Conservation (phyloP, 257 asterid species). For the Buddleja alternifolia region DNA sequence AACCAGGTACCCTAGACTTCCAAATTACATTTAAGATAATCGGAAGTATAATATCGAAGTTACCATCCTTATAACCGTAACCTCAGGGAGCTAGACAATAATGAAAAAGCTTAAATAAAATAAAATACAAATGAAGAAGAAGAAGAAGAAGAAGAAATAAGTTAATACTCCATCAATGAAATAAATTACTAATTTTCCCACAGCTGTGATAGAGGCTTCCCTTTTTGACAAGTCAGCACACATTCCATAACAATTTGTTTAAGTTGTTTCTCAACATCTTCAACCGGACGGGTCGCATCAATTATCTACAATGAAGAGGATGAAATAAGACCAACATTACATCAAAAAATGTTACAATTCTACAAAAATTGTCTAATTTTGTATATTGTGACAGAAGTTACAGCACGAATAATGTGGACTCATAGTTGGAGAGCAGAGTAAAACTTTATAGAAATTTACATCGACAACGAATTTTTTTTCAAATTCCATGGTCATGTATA, state of each 20-base stretch:
- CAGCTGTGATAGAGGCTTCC: conserved; percentile 65
- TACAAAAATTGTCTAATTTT: neutral
- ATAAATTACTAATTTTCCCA: conserved; percentile 49
- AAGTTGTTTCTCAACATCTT: conserved; percentile 69
- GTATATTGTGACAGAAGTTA: neutral
- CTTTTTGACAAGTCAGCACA: conserved; percentile 52
- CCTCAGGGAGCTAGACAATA: no score
- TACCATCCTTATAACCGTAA: no score
- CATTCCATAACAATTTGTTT: conserved; percentile 54
- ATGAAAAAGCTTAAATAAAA: no score
- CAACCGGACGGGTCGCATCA: conserved; percentile 75
- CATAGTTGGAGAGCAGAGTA: neutral
- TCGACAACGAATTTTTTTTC: neutral
- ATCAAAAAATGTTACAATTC: neutral
- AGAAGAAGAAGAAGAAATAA: no score
- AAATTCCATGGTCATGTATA: no score
- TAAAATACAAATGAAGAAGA: no score
- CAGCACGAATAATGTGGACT: neutral
- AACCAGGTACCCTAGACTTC: no score
- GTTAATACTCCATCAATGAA: conserved; percentile 1
- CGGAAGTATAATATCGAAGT: no score
- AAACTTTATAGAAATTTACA: conserved; percentile 1
- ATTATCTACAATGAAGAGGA: conserved; percentile 48
- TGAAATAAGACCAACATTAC: conserved; percentile 6
- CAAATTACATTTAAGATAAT: no score